phyloP scores from a whole-genome alignment of 305 asterid species.

The Nicotiana rustica region DNA sequence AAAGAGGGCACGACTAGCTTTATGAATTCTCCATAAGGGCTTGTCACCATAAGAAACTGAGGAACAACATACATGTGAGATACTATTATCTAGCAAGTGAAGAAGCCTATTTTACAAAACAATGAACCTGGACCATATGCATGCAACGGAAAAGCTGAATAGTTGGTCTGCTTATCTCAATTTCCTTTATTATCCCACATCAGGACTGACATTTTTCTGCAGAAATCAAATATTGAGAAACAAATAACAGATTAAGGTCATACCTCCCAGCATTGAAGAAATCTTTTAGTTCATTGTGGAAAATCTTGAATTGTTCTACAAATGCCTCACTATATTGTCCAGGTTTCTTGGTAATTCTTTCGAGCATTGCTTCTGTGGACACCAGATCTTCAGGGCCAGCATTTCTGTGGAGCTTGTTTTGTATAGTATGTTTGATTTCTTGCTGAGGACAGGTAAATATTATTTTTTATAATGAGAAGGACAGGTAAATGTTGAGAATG shows the following conservation, averaged over 20 bases:
- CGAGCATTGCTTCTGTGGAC: constrained; percentile 95
- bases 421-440: constrained; percentile 98
- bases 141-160: not conserved
- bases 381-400: constrained; percentile 99
- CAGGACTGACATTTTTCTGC: constrained; percentile 2
- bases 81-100: not conserved
- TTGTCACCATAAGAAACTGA: not conserved
- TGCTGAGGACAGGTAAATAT: constrained; percentile 58
- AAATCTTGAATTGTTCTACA: constrained; percentile 88
- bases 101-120: constrained; percentile 15
- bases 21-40: no score
- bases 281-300: constrained; percentile 92
- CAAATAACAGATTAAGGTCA: constrained; percentile 27
- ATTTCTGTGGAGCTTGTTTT: constrained; percentile 96
- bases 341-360: constrained; percentile 80
- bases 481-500: constrained; percentile 24
- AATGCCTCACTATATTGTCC: constrained; percentile 88
- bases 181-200: not conserved
- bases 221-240: constrained; percentile 27
- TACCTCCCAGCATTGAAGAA: constrained; percentile 99
- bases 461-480: not conserved
- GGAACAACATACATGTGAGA: constrained; percentile 23
- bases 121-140: not conserved
- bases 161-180: not conserved
- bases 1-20: no score